Evolutionary conservation across 495 filamentous ascomycete species (phyloP).

Genomic region (Hyaloscypha hepaticicola): DNA sequence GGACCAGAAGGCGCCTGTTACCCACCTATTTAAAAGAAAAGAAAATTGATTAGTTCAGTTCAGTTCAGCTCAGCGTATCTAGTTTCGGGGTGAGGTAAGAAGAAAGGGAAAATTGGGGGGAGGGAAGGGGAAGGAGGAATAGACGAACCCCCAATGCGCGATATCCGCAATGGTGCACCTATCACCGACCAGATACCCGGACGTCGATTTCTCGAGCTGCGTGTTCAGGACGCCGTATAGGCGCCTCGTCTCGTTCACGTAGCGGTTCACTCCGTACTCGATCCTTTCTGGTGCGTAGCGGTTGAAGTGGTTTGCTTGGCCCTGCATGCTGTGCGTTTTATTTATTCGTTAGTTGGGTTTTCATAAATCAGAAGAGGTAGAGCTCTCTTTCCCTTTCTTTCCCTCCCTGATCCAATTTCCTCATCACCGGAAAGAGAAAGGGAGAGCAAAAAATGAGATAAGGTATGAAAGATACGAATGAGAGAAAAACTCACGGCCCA

Average conservation of each 20-base stretch:
- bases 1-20: slow-evolving; percentile 53
- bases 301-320: slow-evolving; percentile 85
- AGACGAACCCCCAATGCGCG: slow-evolving; percentile 73
- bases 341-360: too few relatives aligned
- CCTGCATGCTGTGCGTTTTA: slow-evolving; percentile 82
- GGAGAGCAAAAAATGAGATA: too few relatives aligned
- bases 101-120: slow-evolving; percentile 16
- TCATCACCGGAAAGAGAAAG: too few relatives aligned
- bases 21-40: too few relatives aligned
- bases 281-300: slow-evolving; percentile 88
- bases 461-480: too few relatives aligned
- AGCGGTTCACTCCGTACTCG: slow-evolving; percentile 80
- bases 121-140: background rate
- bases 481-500: slow-evolving; percentile 54
- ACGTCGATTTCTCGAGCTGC: slow-evolving; percentile 62
- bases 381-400: too few relatives aligned
- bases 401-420: background rate
- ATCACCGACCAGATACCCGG: slow-evolving; percentile 75
- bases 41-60: too few relatives aligned
- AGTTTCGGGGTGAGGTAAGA: too few relatives aligned
- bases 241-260: slow-evolving; percentile 75
- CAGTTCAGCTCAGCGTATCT: too few relatives aligned
- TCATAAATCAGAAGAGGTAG: too few relatives aligned
- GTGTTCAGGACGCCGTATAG: slow-evolving; percentile 78
- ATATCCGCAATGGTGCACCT: slow-evolving; percentile 84